Percentiles rank a stretch among this genome's conserved stretches.
Evolutionary conservation across 2,329 filamentous ascomycete genomes (phyloP).

Genomic region (Biscogniauxia marginata): DNA sequence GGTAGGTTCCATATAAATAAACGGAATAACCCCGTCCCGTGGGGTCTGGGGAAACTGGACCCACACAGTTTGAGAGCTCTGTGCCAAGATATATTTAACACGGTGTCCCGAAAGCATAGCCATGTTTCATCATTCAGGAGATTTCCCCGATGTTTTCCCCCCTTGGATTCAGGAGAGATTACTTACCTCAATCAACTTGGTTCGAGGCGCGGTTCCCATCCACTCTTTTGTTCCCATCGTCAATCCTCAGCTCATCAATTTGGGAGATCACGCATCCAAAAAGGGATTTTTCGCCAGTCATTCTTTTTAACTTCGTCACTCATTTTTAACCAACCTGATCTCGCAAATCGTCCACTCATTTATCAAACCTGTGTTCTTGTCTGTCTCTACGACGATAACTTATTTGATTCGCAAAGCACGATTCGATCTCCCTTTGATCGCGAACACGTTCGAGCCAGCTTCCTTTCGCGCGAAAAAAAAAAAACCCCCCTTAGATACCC

Average conservation of each 20-base stretch:
- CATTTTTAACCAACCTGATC: not conserved
- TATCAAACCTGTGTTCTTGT: too few relatives aligned
- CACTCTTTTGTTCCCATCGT: not conserved
- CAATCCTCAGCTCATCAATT: not conserved
- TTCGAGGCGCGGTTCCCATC: not conserved
- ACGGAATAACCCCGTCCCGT: too few relatives aligned
- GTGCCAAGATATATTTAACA: too few relatives aligned
- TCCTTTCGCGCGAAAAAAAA: not conserved
- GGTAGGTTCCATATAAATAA: too few relatives aligned
- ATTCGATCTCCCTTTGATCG: not conserved
- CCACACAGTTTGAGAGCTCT: not conserved
- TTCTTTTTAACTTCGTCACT: not conserved
- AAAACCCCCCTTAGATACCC: too few relatives aligned
- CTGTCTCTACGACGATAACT: too few relatives aligned
- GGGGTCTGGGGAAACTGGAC: too few relatives aligned
- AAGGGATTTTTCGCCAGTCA: too few relatives aligned
- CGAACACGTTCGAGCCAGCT: not conserved
- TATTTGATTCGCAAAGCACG: not conserved
- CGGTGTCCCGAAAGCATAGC: too few relatives aligned
- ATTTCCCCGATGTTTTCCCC: not conserved
- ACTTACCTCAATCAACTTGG: too few relatives aligned
- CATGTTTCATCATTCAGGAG: not conserved
- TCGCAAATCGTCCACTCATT: not conserved
- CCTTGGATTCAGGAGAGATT: not conserved
- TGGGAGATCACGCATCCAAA: not conserved